Evolutionary conservation across 768 basidiomycete species (phyloP).

Genomic region (Boletus vinaceobasis): DNA sequence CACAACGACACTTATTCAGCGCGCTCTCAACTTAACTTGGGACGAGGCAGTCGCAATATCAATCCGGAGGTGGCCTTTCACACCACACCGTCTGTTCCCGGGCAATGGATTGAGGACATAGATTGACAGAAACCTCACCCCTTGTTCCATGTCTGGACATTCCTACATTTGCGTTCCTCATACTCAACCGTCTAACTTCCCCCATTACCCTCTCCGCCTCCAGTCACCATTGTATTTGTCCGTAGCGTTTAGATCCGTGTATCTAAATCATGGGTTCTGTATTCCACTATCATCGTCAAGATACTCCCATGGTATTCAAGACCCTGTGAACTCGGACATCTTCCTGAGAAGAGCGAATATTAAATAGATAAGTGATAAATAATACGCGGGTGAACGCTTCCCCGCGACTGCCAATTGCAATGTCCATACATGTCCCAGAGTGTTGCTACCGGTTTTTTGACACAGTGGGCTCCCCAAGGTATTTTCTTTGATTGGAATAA

Average conservation of each 20-base stretch:
- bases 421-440: too few relatives aligned
- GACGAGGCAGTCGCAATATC: slow-evolving; percentile 10
- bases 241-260: slow-evolving; percentile 20
- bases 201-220: slow-evolving; percentile 9
- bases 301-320: background rate
- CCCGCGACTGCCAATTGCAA: too few relatives aligned
- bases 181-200: background rate
- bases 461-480: too few relatives aligned
- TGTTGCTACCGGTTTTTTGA: too few relatives aligned
- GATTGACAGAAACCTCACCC: slow-evolving; percentile 19
- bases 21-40: slow-evolving; percentile 7
- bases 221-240: slow-evolving; percentile 9
- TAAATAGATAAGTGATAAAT: too few relatives aligned
- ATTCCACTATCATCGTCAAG: background rate
- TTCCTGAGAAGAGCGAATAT: background rate
- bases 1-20: slow-evolving; percentile 9
- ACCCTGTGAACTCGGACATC: background rate
- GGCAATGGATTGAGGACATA: slow-evolving; percentile 34
- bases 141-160: background rate
- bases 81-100: slow-evolving; percentile 28
- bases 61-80: slow-evolving; percentile 5
- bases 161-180: background rate
- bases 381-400: too few relatives aligned
- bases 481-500: background rate
- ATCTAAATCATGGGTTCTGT: slow-evolving; percentile 9